Evolutionary conservation across 441 rosid species (phyloP), one percentile per base, ranked within the genome.

Genomic region (Pelargonium cotyledonis): DNA sequence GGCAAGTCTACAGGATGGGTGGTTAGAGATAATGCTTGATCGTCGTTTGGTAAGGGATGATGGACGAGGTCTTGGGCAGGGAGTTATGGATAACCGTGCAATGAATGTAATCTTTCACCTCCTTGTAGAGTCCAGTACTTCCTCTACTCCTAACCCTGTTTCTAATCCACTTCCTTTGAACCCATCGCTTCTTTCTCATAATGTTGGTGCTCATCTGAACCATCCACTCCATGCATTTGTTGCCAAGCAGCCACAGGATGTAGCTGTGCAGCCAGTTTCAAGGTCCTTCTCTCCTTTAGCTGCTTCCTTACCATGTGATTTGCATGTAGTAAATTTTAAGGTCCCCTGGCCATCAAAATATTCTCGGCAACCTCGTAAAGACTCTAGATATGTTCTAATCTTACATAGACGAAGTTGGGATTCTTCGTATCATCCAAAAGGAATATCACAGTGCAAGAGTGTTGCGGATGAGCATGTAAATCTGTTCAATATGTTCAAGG

Each of bases 61-160:
- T 65, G 97, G 96, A 3, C 99, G 99, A 75, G 99, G 99, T 71
- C 92, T 95, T 14, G 98, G 98, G 64, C 98, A 90, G 83, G 99
- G 99, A 31, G 95, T 95, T 75, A 79, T 83, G 85, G 99, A 92
- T 75, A 95, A 95, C 68, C 96, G 88, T n/a, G 89, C 87, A 21
- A 83, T 86, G 87, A 90, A 86, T 57, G 87, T 87, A 29, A 76
- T 89, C 65, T 92, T 92, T 73, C 95, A 95, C 78, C 75, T 95
- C 68, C 83, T 89, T 71, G 67, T 79, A 0, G 98, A 95, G 70
- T 83, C 88, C 67, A 92, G 83, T 80, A 78, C 84, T 69, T 87
- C 98, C 75, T 79, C 84, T 8, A 18, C 85, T 9, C 47, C 83
- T 26, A 78, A 76, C 70, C 77, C 81, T 15, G 75, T 79, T 44